A percentile compares a stretch with the other conserved stretches of the same genome.
Conservation (phyloP, 108 stramenopile genomes). For the Skeletonema costatum region DNA sequence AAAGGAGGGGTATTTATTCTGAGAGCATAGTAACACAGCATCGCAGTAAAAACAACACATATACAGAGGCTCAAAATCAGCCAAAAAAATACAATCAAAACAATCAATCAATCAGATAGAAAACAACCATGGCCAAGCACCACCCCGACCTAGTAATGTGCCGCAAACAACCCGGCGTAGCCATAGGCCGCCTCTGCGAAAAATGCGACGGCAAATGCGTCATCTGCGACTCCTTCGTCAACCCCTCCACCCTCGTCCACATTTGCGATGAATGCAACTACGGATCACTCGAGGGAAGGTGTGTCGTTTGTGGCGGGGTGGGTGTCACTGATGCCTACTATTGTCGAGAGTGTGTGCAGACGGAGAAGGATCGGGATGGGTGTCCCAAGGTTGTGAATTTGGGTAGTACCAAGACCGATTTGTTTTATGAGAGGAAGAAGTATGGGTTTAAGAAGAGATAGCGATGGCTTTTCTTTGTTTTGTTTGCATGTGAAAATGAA, state of each 20-base stretch:
- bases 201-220: conserved; percentile 98
- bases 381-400: conserved; percentile 99
- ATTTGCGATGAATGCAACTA: conserved; percentile 99
- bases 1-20: neutral
- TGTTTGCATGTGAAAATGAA: neutral
- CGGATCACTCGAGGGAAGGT: conserved; percentile 92
- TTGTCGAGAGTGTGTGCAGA: conserved; percentile 94
- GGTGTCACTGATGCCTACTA: conserved; percentile 99
- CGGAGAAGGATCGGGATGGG: conserved; percentile 97
- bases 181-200: conserved; percentile 96
- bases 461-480: conserved; percentile 5
- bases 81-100: neutral
- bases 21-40: neutral
- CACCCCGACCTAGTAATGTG: conserved; percentile 99
- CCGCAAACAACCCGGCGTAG: conserved; percentile 98
- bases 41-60: neutral
- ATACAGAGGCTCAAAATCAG: no score
- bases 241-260: conserved; percentile 86
- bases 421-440: conserved; percentile 99
- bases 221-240: conserved; percentile 98
- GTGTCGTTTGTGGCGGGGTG: conserved; percentile 95
- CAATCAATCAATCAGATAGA: neutral
- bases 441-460: conserved; percentile 92
- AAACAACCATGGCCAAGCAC: conserved; percentile 91
- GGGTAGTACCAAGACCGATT: conserved; percentile 94